Evolutionary conservation across 1,284 basidiomycete species (phyloP).

Genomic region (Schizophyllum commune): DNA sequence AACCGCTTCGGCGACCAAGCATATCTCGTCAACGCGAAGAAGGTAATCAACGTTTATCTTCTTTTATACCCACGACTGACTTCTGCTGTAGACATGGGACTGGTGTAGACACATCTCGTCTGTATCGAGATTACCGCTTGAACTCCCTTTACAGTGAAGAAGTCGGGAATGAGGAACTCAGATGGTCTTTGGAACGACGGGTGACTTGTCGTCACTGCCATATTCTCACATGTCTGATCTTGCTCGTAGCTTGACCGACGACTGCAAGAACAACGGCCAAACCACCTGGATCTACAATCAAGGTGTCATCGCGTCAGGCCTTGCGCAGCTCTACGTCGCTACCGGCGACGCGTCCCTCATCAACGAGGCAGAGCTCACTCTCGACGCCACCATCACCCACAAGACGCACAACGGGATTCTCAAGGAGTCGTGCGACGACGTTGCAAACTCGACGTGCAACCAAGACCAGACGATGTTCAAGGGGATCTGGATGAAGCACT

Average conservation of each 20-base stretch:
- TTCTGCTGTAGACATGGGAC: too few relatives aligned
- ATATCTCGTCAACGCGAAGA: too few relatives aligned
- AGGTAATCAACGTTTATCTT: too few relatives aligned
- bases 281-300: constrained; percentile 53
- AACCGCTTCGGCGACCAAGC: too few relatives aligned
- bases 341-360: constrained; percentile 31
- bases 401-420: constrained; percentile 34
- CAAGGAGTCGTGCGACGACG: constrained; percentile 45
- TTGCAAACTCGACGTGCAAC: constrained; percentile 34
- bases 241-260: constrained; percentile 21
- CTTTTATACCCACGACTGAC: too few relatives aligned
- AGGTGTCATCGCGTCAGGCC: constrained; percentile 44
- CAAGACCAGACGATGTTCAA: constrained; percentile 34
- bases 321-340: constrained; percentile 34
- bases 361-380: constrained; percentile 40
- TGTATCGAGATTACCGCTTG: neutral
- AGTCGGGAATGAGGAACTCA: constrained; percentile 41
- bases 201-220: neutral
- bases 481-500: constrained; percentile 26
- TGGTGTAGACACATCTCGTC: too few relatives aligned
- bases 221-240: neutral
- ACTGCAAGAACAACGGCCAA: constrained; percentile 42
- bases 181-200: constrained; percentile 43
- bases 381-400: constrained; percentile 39
- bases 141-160: constrained; percentile 23